A percentile compares a stretch with the other conserved stretches of the same genome.
phyloP scores from a whole-genome alignment of 108 stramenopile genomes.

The Fistulifera solaris region DNA sequence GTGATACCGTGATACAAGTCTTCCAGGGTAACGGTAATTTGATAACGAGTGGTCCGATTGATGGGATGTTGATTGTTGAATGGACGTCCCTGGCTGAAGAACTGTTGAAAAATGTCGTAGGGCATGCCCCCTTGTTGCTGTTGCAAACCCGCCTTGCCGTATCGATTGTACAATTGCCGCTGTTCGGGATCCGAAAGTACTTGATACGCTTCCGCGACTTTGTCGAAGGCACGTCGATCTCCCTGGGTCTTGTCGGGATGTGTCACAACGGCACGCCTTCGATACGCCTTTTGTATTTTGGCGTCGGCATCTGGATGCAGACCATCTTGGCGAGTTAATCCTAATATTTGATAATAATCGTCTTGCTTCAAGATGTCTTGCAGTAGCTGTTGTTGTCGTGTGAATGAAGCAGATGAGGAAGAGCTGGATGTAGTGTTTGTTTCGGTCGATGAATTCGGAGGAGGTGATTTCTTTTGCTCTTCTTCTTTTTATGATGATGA shows the following conservation, averaged over 20 bases:
- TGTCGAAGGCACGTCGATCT: conserved; percentile 81
- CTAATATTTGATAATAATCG: conserved; percentile 40
- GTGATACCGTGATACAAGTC: conserved; percentile 65
- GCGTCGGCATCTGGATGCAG: background rate
- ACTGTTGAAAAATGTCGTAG: conserved; percentile 25
- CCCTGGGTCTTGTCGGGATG: conserved; percentile 91
- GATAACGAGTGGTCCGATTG: conserved; percentile 58
- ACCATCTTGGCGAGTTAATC: conserved; percentile 15
- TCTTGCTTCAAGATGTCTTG: conserved; percentile 31
- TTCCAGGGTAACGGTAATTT: conserved; percentile 70
- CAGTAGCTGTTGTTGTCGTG: conserved; percentile 1
- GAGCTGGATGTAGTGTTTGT: too few species aligned
- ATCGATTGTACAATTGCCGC: conserved; percentile 83
- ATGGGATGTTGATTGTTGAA: conserved; percentile 10
- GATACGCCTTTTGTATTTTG: conserved; percentile 85
- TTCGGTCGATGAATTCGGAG: too few species aligned
- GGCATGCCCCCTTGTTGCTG: conserved; percentile 6
- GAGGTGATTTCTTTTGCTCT: too few species aligned
- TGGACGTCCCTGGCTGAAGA: conserved; percentile 13
- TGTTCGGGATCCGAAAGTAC: conserved; percentile 85
- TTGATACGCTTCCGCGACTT: conserved; percentile 90
- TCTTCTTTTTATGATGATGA: too few species aligned
- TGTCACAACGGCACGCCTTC: conserved; percentile 74
- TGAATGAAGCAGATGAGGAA: background rate
- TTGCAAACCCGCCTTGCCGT: conserved; percentile 65